A percentile compares a stretch with the other conserved stretches of the same genome.
Evolutionary conservation across 2,329 filamentous ascomycete genomes (phyloP).

Genomic region (Calonectria pauciramosa): DNA sequence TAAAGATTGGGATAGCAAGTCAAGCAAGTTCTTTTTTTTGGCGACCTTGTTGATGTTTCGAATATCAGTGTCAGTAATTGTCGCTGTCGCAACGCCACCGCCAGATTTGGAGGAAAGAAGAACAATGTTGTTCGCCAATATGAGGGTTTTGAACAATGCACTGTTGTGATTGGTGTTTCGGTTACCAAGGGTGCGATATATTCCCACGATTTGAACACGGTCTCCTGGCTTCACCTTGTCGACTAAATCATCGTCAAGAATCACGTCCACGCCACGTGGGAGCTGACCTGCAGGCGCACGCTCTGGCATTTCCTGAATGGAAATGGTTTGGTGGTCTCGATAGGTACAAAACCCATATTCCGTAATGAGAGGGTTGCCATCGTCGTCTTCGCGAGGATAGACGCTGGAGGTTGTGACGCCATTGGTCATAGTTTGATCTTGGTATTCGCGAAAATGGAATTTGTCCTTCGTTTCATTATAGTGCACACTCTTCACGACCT

Average conservation of each 20-base stretch:
- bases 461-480: constrained; percentile 90
- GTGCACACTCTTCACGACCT: constrained; percentile 98
- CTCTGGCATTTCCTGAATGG: constrained; percentile 99
- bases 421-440: constrained; percentile 97
- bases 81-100: constrained; percentile 90
- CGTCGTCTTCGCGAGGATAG: constrained; percentile 93
- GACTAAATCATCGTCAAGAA: constrained; percentile 96
- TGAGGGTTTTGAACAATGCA: constrained; percentile 93
- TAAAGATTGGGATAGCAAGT: constrained; percentile 91
- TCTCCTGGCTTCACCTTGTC: constrained; percentile 96
- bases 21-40: constrained; percentile 94
- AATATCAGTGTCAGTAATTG: constrained; percentile 96
- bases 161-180: constrained; percentile 92
- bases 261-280: constrained; percentile 94
- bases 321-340: constrained; percentile 96
- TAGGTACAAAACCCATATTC: constrained; percentile 98
- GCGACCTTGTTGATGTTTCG: constrained; percentile 98
- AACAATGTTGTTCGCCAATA: constrained; percentile 95
- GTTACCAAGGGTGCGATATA: constrained; percentile 94
- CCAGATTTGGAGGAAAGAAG: constrained; percentile 96
- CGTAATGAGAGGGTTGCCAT: constrained; percentile 91
- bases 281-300: constrained; percentile 95
- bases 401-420: constrained; percentile 91
- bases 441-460: constrained; percentile 91
- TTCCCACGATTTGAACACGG: constrained; percentile 95